Evolutionary conservation across 345 rosid species (phyloP), one percentile per base, ranked within the genome.

Genomic region (Conringia planisiliqua): DNA sequence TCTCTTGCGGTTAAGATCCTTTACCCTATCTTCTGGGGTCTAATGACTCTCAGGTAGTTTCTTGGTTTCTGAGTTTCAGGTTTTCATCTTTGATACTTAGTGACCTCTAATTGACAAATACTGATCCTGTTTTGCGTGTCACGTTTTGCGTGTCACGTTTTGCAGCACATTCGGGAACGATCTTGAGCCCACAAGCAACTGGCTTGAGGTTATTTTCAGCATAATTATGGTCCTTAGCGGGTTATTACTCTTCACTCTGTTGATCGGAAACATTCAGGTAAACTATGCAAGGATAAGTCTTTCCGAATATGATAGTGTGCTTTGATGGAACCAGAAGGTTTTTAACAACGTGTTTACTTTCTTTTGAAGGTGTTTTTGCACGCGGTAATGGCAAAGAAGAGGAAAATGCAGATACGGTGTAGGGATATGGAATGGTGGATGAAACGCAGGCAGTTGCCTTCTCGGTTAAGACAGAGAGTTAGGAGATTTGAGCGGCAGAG

Each of bases 401-500:
- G 73, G 71, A 89, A 89, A 70, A 80, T 91, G 91, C 97, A 94
- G 80, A 76, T 94, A 75, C 84, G 93, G 22, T 83, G 87, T 70
- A 70, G 93, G 24, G 96, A 94, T 57, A 78, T 94, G 81, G 96
- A 89, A 64, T 88, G 97, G 97, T 94, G 97, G 98, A 91, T 91
- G 98, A 84, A 82, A 66, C 75, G 97, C 59, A 82, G 98, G 76
- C 98, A 94, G 81, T 72, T 94, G 59, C 97, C 98, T 10, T 88
- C 92, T 24, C 75, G 81, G 55, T 72, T 91, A 76, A 83, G 97
- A 71, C 86, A 83, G 40, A 81, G 98, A 80, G 97, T 93, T 13
- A 89, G 94, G 40, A 90, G 84, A 72, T 93, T 71, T 27, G 97
- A 91, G 50, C 80, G 82, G 52, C 92, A 91, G 51, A 88, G 83